Percentiles rank a stretch among this genome's conserved stretches.
Evolutionary conservation across 2,329 filamentous ascomycete genomes (phyloP).

Genomic region (Claviceps capensis): DNA sequence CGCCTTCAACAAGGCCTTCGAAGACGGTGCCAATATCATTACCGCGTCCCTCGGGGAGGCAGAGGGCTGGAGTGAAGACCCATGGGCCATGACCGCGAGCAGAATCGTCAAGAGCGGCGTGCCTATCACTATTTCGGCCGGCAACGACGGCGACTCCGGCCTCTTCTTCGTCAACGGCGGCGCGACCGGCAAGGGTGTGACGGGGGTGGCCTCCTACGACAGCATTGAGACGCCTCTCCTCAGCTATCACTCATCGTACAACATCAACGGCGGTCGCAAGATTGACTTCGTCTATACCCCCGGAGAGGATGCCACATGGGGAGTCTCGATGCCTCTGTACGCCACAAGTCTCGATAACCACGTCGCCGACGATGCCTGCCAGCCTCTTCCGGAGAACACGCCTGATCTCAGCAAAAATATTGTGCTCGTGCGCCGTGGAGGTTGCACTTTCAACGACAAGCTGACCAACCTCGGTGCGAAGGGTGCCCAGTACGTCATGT

Average conservation of each 20-base stretch:
- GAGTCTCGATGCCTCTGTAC: slow-evolving; percentile 15
- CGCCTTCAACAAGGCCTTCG: slow-evolving; percentile 25
- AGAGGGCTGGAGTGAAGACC: slow-evolving; percentile 15
- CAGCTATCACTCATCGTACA: slow-evolving; percentile 22
- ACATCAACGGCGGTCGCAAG: slow-evolving; percentile 11
- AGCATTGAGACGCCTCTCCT: slow-evolving; percentile 25
- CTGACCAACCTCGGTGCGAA: slow-evolving; percentile 2
- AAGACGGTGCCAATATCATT: slow-evolving; percentile 25
- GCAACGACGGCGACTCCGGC: slow-evolving; percentile 30
- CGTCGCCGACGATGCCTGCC: slow-evolving; percentile 17
- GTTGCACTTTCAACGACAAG: background rate
- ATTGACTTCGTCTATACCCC: background rate
- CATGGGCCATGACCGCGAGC: slow-evolving; percentile 22
- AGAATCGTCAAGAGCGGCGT: slow-evolving; percentile 30
- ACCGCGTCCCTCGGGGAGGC: too few relatives aligned
- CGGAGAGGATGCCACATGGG: slow-evolving; percentile 5
- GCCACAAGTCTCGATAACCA: slow-evolving; percentile 20
- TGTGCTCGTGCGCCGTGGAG: slow-evolving; percentile 34
- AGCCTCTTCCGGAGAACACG: slow-evolving; percentile 27
- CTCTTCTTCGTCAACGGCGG: slow-evolving; percentile 26
- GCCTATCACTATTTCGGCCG: slow-evolving; percentile 26
- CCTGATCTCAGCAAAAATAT: slow-evolving; percentile 38
- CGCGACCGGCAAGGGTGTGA: slow-evolving; percentile 26
- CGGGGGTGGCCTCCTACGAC: slow-evolving; percentile 29
- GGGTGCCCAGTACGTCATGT: slow-evolving; percentile 23